Evolutionary conservation across 2,329 filamentous ascomycete species (phyloP), one percentile per base, ranked within the genome.

Genomic region (Trichoderma atroviride): DNA sequence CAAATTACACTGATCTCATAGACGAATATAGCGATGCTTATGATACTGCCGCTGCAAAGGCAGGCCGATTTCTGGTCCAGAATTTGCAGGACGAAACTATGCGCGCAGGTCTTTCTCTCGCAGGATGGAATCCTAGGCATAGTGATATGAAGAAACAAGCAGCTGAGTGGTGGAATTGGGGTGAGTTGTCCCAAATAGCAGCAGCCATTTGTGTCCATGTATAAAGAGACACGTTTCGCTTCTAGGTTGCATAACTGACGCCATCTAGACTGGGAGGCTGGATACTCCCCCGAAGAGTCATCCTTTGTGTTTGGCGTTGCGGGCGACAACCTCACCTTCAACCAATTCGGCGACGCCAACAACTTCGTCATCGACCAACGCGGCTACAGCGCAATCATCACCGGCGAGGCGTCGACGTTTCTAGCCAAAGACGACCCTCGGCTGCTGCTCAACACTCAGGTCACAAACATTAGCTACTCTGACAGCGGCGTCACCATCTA

Each of bases 1-100:
- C 78, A 0, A 81, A 91, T 71, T 91, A 84, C 68, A 77, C 76
- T 0, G 71, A 81, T 31, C 76, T 89, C 1, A 74, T 91, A 2
- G 81, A 84, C 31, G 80, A 82, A 1, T 89, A 82, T 72, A 83
- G 85, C 4, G 77, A 81, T 0, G 81, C 81, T 0, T 87, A 85
- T 69, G 72, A 77, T 0, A 76, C 74, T 0, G 82, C 84, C 2
- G 82, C 84, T 65, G 79, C 84, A 16, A 82, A 86, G 55, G 87
- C 89, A 9, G 88, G 89, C 1, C 80, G 80, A 1, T 82, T 89
- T n/a, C 78, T 91, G 14, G 81, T 78, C 0, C 78, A 88, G 1
- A 90, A 90, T 71, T 76, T 89, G 10, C 88, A 90, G 72, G 89
- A 92, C 73, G 81, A 83, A 11, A 89, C 84, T 43, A 82, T 83